Base-by-base conservation (phyloP, 768 basidiomycete species). In the Hericium coralloides region DNA sequence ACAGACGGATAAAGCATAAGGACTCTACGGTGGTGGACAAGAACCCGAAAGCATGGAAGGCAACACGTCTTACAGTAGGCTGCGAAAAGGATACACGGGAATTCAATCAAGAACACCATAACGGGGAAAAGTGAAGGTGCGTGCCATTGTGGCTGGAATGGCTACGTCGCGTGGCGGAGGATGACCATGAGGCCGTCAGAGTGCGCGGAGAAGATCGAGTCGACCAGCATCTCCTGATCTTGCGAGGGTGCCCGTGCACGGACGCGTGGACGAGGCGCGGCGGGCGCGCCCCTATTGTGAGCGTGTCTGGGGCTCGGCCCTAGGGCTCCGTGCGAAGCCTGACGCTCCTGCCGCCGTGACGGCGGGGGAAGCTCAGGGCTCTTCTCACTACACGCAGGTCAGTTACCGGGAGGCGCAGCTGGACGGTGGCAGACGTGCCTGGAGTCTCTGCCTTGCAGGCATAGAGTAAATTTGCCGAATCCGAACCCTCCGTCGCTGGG, bases 401-500 rank as follows among this genome's bases (percentile, higher is more conserved):
- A 53, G 37, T 18, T 18, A 15, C 36, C 8, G 14, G 52, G 22
- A 23, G 26, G 41, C 39, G 36, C 7, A 2, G 48, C 6, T 56
- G 38, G 26, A 36, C 38, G 9, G 9, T 9, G 31, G 48, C 39
- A 17, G 26, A 56, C 78, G 57, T 58, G 83, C 86, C 76, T 74
- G 0, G 83, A 83, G 64, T 89, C 84, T 58, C 89, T 72, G 0
- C 87, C 86, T 52, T 76, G 74, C 1, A 76, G 69, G 53, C 78
- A 68, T 3, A 89, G 63, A 43, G 68, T 72, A 63, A 92, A 92
- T 64, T 78, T 80, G 17, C 88, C 88, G 69, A 87, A 92, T 15
- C 87, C 89, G 66, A 92, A 92, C 1, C 89, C 89, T 37, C 89
- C 88, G 61, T 90, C 87, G 65, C 85, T 87, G 22, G 89, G 89